phyloP scores from a whole-genome alignment of 305 asterid genomes.

The Plantago coronopus region DNA sequence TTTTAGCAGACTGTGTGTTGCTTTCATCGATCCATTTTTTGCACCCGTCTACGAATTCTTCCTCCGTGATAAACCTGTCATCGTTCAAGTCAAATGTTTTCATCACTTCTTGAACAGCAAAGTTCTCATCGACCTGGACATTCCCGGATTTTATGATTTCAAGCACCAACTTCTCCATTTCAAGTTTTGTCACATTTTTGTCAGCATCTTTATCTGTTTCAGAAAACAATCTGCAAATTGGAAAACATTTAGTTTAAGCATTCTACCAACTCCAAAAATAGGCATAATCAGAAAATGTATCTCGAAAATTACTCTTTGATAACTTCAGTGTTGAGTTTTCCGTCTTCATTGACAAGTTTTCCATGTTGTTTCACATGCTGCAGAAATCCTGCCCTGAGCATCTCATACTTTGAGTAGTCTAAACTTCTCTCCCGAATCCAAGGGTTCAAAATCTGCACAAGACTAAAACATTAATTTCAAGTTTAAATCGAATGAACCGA shows the following conservation, averaged over 20 bases:
- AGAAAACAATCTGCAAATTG: constrained; percentile 38
- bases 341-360: constrained; percentile 35
- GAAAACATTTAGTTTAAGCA: not conserved
- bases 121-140: constrained; percentile 26
- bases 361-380: constrained; percentile 39
- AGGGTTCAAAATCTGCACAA: constrained; percentile 40
- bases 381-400: constrained; percentile 34
- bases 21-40: constrained; percentile 38
- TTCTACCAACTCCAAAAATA: not conserved
- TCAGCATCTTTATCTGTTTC: constrained; percentile 35
- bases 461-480: not conserved
- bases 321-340: constrained; percentile 33
- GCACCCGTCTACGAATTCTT: constrained; percentile 46
- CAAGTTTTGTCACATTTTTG: constrained; percentile 27
- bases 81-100: constrained; percentile 31
- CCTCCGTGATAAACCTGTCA: constrained; percentile 30
- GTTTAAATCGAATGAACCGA: not conserved
- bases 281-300: not conserved
- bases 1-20: constrained; percentile 22
- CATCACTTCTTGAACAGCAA: constrained; percentile 39
- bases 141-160: constrained; percentile 35
- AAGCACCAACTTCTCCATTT: constrained; percentile 36
- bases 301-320: constrained; percentile 29
- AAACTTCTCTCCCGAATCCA: constrained; percentile 56
- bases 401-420: constrained; percentile 41